Evolutionary conservation across 768 basidiomycete genomes (phyloP), one percentile per base, ranked within the genome.

Genomic region (Boletellus sp.): DNA sequence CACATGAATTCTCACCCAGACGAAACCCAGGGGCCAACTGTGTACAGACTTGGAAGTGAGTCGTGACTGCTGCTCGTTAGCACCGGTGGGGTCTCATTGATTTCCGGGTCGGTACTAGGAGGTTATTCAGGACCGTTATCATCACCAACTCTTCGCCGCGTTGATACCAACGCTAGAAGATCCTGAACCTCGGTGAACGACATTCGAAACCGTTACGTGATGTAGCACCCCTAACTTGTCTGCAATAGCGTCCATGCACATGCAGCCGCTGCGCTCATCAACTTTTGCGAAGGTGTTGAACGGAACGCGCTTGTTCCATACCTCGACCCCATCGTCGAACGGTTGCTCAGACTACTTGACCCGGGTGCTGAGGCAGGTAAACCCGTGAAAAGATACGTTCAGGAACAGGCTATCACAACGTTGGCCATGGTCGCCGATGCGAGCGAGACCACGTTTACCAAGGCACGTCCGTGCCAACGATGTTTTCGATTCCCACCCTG

Each of bases 351-450:
- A 53, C 71, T 89, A 3, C 72, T 89, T 36, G 79, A 84, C 50
- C 84, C 84, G 1, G 60, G 60, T 0, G 60, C 68, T 7, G 76
- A 72, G 0, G 70, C 77, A 38, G 43, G 72, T 67, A 72, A 72
- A 16, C 70, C 70, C 0, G 63, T 58, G 15, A 68, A 68, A 52
- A 38, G 84, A 35, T 93, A 90, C 55, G 88, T 93, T 0, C 89
- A 93, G 61, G 90, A 94, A 62, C 90, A 93, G 61, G 87, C 85
- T 0, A 81, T 95, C 46, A 93, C 89, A 26, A 90, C 89, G 12
- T 69, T 94, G 26, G 90, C 91, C 3, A 92, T 92, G 84, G 87
- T 94, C 1, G 90, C 91, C 0, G 87, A 91, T 64, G 87, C 85
- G 1, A 90, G 90, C 55, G 89, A 90, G 67, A 70, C 69, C 1